phyloP scores from a whole-genome alignment of 2,329 filamentous ascomycete genomes.

The Boeremia exigua region DNA sequence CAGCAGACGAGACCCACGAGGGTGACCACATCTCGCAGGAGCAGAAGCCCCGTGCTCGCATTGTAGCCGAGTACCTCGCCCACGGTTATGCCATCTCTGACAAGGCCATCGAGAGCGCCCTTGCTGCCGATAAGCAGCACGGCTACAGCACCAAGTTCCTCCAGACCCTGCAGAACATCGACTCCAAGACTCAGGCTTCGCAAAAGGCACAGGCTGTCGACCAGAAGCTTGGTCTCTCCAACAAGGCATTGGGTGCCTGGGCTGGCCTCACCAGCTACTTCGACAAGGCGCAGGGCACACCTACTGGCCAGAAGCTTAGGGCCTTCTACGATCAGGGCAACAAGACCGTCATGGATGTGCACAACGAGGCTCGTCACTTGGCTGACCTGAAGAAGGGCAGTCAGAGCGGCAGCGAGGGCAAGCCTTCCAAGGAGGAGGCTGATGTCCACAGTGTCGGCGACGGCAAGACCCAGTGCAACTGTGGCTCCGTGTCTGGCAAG shows the following conservation, averaged over 20 bases:
- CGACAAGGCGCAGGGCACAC: conserved; percentile 86
- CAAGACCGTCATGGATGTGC: conserved; percentile 93
- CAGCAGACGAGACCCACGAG: conserved; percentile 56
- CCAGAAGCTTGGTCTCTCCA: conserved; percentile 79
- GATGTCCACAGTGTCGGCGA: conserved; percentile 48
- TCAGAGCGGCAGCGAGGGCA: conserved; percentile 17
- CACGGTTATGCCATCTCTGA: conserved; percentile 88
- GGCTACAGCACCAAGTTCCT: conserved; percentile 84
- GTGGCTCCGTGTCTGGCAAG: conserved; percentile 49
- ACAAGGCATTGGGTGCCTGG: conserved; percentile 71
- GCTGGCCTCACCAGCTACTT: conserved; percentile 85
- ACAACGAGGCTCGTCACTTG: conserved; percentile 85
- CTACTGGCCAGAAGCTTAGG: conserved; percentile 85
- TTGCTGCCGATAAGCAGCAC: conserved; percentile 89
- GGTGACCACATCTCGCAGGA: conserved; percentile 85
- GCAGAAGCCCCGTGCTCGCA: conserved; percentile 93
- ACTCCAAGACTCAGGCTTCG: conserved; percentile 84
- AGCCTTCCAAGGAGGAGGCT: conserved; percentile 44
- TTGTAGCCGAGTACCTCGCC: conserved; percentile 94
- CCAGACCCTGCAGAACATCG: conserved; percentile 74
- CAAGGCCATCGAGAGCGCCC: conserved; percentile 78
- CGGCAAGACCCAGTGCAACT: conserved; percentile 58
- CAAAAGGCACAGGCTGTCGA: conserved; percentile 87
- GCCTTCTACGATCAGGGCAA: conserved; percentile 85
- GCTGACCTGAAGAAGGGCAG: conserved; percentile 79